Percentiles rank a stretch among this genome's conserved stretches.
Conservation (phyloP, 148 eudicot genomes). For the Cornus kousa region DNA sequence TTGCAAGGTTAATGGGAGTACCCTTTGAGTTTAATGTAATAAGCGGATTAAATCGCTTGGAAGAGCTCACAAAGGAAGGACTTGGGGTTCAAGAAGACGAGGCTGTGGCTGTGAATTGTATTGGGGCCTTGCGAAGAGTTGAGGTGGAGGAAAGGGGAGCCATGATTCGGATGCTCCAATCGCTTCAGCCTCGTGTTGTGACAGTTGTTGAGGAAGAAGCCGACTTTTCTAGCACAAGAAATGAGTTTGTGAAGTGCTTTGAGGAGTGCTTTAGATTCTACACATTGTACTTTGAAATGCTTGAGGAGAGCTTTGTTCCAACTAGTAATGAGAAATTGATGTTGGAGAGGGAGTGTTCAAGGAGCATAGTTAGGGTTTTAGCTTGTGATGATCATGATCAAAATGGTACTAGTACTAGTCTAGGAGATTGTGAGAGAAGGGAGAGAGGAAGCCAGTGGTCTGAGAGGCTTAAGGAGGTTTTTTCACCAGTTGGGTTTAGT, state of each 20-base stretch:
- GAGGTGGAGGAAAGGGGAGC: slow-evolving; percentile 26
- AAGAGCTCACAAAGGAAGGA: slow-evolving; percentile 34
- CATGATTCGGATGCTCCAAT: slow-evolving; percentile 26
- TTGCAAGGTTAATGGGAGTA: slow-evolving; percentile 59
- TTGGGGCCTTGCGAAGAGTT: slow-evolving; percentile 34
- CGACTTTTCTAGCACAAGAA: slow-evolving; percentile 33
- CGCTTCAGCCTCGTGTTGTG: slow-evolving; percentile 42
- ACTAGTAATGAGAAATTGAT: slow-evolving; percentile 51
- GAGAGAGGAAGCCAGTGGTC: slow-evolving; percentile 46
- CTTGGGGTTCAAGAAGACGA: slow-evolving; percentile 40
- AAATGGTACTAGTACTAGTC: no score
- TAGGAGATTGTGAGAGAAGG: slow-evolving; percentile 41
- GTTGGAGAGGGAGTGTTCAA: slow-evolving; percentile 45
- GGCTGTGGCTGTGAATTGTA: slow-evolving; percentile 44
- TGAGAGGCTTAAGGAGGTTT: slow-evolving; percentile 28
- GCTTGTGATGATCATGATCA: slow-evolving; percentile 40
- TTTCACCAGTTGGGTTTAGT: slow-evolving; percentile 24
- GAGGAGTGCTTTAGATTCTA: slow-evolving; percentile 51
- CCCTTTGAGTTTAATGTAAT: slow-evolving; percentile 45
- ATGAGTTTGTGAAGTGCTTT: slow-evolving; percentile 48
- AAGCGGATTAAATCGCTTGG: slow-evolving; percentile 21
- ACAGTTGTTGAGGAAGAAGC: slow-evolving; percentile 55
- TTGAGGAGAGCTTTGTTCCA: slow-evolving; percentile 45
- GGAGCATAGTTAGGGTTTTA: slow-evolving; percentile 45
- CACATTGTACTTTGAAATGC: slow-evolving; percentile 48